Percentiles rank a stretch among this genome's conserved stretches.
These are phyloP conservation scores for Penicillium sp. DNA, from an alignment of 2,329 filamentous ascomycete species.

Conservation along the genomic window DNA sequence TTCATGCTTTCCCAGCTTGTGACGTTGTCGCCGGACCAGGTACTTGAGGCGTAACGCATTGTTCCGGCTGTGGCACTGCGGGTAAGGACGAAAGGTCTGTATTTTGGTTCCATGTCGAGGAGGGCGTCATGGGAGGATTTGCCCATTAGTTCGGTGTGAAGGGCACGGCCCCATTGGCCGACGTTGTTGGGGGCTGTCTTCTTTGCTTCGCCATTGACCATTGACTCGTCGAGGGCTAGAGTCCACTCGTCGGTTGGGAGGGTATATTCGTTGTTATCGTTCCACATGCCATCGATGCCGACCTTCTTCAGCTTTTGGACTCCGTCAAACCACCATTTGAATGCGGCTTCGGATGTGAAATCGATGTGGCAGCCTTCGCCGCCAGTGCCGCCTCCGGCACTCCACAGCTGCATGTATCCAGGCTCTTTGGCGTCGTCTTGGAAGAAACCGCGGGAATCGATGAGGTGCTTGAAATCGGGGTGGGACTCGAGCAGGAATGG, in stretches of 20 bases:
- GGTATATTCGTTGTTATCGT: constrained; percentile 76
- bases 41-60: constrained; percentile 67
- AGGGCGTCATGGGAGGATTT: constrained; percentile 70
- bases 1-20: constrained; percentile 73
- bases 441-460: constrained; percentile 62
- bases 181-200: constrained; percentile 52
- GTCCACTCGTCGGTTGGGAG: constrained; percentile 66
- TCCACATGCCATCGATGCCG: constrained; percentile 74
- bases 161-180: constrained; percentile 67
- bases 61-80: constrained; percentile 70
- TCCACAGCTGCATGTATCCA: constrained; percentile 67
- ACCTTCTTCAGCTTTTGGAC: constrained; percentile 60
- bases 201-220: constrained; percentile 38
- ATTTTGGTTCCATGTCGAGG: constrained; percentile 56
- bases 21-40: constrained; percentile 74
- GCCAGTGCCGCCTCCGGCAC: constrained; percentile 68
- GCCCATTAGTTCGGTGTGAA: constrained; percentile 70
- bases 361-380: constrained; percentile 71
- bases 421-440: constrained; percentile 55
- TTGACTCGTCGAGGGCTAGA: constrained; percentile 54
- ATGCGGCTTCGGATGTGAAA: constrained; percentile 67
- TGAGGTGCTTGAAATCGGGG: constrained; percentile 63
- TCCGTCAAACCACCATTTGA: constrained; percentile 70
- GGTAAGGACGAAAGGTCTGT: constrained; percentile 67
- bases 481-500: constrained; percentile 68